Base-by-base conservation (phyloP, 192 early-diverging fungal species). In the Spinellus fusiger region DNA sequence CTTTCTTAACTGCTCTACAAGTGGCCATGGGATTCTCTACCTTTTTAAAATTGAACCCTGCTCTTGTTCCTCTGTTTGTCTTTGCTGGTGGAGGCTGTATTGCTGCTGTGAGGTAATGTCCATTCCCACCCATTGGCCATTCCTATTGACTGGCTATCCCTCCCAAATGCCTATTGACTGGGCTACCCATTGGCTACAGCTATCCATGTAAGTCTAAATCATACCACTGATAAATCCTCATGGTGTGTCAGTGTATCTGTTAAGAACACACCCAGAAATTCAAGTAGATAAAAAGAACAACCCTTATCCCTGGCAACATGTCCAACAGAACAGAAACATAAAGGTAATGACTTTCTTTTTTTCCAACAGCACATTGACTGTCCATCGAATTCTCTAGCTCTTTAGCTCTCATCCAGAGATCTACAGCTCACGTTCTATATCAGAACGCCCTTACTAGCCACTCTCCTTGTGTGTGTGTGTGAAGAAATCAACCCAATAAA, bases 31-130 rank as follows among this genome's bases (percentile, higher is more conserved):
- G 44, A 47, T 55, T 68, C 35, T 27, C 49, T 55, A 55, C 40
- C 32, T 68, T 68, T 35, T 31, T 68, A 13, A 37, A 38, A 35
- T 40, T 31, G 49, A 68, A 68, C 51, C 66, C 66, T 28, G 66
- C 66, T 37, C 25, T 68, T n/a, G 66, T 47, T 38, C 66, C 66
- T 50, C 66, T 68, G 33, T 68, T 68, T 37, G 29, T 68, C 13
- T 61, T 68, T 35, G 59, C 59, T 27, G 66, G 66, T 25, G 54
- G 31, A 31, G 66, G 66, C 4, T 68, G 65, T 28, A 59, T 27
- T 26, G 65, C 53, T 13, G 65, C 65, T 31, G 65, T 68, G 15
- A 29, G 18, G 65, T 68, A 61, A 61, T 58, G 32, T 13, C 13
- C 13, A n/a, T 12, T 44, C 40, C 35, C 5, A 13, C 13, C 35